Conservation (phyloP, 352 stramenopile genomes). For the Phytopythium cucurbitacearum region DNA sequence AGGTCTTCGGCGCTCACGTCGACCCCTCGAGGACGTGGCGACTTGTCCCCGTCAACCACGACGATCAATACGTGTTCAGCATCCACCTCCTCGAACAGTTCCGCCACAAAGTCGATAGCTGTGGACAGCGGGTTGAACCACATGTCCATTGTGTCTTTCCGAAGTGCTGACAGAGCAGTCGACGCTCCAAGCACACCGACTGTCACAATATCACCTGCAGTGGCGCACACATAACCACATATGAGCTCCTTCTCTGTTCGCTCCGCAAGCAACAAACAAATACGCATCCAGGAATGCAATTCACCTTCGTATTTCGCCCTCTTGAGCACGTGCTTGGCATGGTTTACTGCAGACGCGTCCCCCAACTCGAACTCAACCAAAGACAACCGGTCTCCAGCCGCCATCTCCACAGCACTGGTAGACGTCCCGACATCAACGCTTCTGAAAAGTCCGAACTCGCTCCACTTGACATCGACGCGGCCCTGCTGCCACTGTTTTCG, state of each 20-base stretch:
- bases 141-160: constrained; percentile 16
- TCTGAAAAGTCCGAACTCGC: neutral
- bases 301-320: no score
- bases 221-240: no score
- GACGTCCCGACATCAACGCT: neutral
- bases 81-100: constrained; percentile 10
- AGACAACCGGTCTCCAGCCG: constrained; percentile 8
- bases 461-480: constrained; percentile 9
- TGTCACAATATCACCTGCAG: neutral
- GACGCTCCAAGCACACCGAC: neutral
- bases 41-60: constrained; percentile 1
- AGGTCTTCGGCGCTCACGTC: constrained; percentile 5
- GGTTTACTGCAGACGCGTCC: constrained; percentile 2
- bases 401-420: neutral
- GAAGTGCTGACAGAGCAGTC: neutral
- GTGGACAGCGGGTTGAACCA: constrained; percentile 31
- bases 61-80: constrained; percentile 11
- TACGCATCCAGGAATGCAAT: no score
- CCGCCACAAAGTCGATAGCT: constrained; percentile 20
- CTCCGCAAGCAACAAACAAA: no score
- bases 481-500: constrained; percentile 4
- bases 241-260: no score
- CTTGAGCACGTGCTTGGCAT: no score
- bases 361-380: constrained; percentile 40
- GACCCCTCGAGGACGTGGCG: neutral